A percentile compares a stretch with the other conserved stretches of the same genome.
These are phyloP conservation scores for Ceratobasidium sp. DNA, from an alignment of 1,284 basidiomycete genomes.

Conservation along the genomic window DNA sequence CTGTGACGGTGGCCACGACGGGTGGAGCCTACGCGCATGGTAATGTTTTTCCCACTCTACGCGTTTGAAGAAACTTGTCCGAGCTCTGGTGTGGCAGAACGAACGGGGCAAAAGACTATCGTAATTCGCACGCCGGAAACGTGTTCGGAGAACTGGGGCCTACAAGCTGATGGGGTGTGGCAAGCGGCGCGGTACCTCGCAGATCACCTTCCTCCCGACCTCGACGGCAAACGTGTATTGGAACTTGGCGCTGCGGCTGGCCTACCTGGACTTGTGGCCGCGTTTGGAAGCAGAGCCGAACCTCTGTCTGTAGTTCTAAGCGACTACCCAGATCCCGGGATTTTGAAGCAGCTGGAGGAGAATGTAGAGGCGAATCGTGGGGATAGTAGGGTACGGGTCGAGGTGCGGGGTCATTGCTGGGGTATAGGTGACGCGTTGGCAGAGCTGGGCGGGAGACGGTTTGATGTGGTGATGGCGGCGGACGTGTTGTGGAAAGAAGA, in stretches of 20 bases:
- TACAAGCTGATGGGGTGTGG: slow-evolving; percentile 49
- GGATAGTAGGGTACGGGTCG: slow-evolving; percentile 6
- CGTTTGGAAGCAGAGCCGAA: slow-evolving; percentile 25
- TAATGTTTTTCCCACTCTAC: not conserved
- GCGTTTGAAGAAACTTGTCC: not conserved
- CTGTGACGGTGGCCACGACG: slow-evolving; percentile 27
- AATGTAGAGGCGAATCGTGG: slow-evolving; percentile 36
- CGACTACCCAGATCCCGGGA: slow-evolving; percentile 48
- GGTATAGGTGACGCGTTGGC: slow-evolving; percentile 9
- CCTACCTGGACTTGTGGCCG: slow-evolving; percentile 44
- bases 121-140: slow-evolving; percentile 40
- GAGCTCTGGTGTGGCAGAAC: not conserved
- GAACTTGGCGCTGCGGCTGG: slow-evolving; percentile 49
- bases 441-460: slow-evolving; percentile 28
- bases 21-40: slow-evolving; percentile 27
- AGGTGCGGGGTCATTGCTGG: slow-evolving; percentile 47
- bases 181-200: slow-evolving; percentile 47
- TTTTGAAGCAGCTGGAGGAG: slow-evolving; percentile 29
- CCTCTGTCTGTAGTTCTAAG: slow-evolving; percentile 42
- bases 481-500: slow-evolving; percentile 48
- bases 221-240: slow-evolving; percentile 36
- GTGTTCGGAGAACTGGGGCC: slow-evolving; percentile 45
- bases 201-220: slow-evolving; percentile 34
- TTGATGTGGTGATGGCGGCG: slow-evolving; percentile 47
- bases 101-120: slow-evolving; percentile 15